Base-by-base conservation (phyloP, 2,329 filamentous ascomycete species). In the Alternaria solani region DNA sequence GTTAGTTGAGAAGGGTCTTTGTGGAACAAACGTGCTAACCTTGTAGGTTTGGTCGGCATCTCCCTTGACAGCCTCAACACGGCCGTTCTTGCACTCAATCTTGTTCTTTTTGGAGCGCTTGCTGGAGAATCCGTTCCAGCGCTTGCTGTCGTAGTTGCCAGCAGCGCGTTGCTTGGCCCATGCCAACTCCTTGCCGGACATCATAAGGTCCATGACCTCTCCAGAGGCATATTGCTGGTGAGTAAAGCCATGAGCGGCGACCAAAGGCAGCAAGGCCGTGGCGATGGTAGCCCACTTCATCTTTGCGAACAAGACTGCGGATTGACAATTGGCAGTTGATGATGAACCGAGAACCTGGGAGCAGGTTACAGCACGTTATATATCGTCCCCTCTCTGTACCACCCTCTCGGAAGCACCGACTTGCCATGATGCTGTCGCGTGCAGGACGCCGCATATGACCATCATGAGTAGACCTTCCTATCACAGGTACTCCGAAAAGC, bases 11-110 rank as follows among this genome's bases (percentile, higher is more conserved):
- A 30, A 20, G 0, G 5, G 30, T 18, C 16, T 23, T 14, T 5
- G 18, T 23, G 12, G 9, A 23, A 28, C 34, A 7, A 48, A 23
- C 11, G 5, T 48, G 28, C 44, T 34, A 34, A 34, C 44, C 44
- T 75, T 75, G 71, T 80, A 80, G 2, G 78, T 80, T 65, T 80
- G 77, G 55, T 75, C 74, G 18, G 76, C 63, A 36, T 80, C 77
- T 61, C 76, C 76, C 51, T 71, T 68, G 39, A 79, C 75, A 34
- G 75, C 79, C 51, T 74, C 72, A 6, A 76, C 77, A 6, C 72
- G 63, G 51, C 78, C 79, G 53, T 79, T 54, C 30, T 73, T 74
- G 70, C 75, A 77, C 43, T 66, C 63, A 46, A 77, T 72, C 60
- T 67, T 63, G 59, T 72, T 65, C 62, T 71, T 72, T 62, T 67